These are phyloP conservation scores for Phytophthora vignae DNA, from an alignment of 352 stramenopile genomes.

Conservation along the genomic window DNA sequence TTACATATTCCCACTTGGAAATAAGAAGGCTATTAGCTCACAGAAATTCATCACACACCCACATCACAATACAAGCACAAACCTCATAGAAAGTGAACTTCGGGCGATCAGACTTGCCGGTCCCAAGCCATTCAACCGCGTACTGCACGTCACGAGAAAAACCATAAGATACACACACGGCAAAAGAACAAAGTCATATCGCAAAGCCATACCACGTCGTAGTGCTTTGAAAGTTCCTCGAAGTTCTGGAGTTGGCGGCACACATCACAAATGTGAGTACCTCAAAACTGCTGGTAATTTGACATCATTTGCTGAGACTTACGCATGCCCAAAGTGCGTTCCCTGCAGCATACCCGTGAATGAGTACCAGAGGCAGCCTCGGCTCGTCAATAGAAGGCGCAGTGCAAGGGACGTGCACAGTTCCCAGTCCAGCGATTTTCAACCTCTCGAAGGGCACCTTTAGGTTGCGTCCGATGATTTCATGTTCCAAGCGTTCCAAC, in stretches of 20 bases:
- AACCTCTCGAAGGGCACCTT: constrained; percentile 50
- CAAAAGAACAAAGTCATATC: background rate
- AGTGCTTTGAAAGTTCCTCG: constrained; percentile 60
- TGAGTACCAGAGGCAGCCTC: constrained; percentile 53
- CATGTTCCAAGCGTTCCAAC: constrained; percentile 56
- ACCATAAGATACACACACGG: background rate
- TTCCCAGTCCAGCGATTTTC: constrained; percentile 69
- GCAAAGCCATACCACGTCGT: constrained; percentile 50
- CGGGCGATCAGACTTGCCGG: constrained; percentile 67
- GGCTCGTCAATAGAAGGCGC: constrained; percentile 11
- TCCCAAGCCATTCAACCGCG: constrained; percentile 75
- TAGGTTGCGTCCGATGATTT: constrained; percentile 54
- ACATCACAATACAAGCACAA: background rate
- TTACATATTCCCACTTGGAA: constrained; percentile 63
- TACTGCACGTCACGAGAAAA: constrained; percentile 43
- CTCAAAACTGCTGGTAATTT: constrained; percentile 4
- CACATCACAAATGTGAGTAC: background rate
- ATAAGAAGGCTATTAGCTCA: too few species aligned
- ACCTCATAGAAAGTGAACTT: constrained; percentile 68
- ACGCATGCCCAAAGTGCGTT: constrained; percentile 78
- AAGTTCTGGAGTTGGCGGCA: constrained; percentile 53
- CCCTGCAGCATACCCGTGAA: constrained; percentile 69
- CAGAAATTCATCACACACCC: too few species aligned
- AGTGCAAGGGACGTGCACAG: constrained; percentile 66
- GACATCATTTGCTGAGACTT: constrained; percentile 21